Conservation (phyloP, 441 rosid species). For the Adansonia madagascariensis region DNA sequence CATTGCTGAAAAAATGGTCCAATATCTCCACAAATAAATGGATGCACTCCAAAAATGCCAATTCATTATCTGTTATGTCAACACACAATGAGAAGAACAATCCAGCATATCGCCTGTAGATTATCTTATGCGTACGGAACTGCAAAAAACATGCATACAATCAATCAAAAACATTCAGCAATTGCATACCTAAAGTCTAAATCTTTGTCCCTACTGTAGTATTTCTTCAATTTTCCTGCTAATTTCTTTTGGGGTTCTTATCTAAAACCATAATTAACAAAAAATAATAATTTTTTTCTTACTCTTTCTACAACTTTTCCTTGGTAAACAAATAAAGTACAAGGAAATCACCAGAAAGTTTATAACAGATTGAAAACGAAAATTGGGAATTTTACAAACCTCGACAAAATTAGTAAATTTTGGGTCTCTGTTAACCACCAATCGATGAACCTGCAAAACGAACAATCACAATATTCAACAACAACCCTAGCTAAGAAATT, state of each 20-base stretch:
- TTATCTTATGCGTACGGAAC: constrained; percentile 92
- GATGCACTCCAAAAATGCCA: constrained; percentile 93
- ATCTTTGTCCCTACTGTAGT: not conserved
- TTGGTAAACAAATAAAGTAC: no score
- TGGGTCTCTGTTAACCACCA: no score
- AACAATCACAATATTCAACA: no score
- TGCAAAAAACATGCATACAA: constrained; percentile 37
- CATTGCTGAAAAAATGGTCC: constrained; percentile 99
- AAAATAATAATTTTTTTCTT: not conserved
- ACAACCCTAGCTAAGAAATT: no score
- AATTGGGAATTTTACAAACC: not conserved
- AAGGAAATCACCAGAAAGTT: no score
- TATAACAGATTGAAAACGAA: no score
- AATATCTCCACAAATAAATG: constrained; percentile 95
- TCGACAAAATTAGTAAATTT: no score
- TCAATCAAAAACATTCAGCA: not conserved
- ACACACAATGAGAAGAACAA: constrained; percentile 91
- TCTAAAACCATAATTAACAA: not conserved
- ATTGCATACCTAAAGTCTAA: not conserved
- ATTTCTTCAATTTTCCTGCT: not conserved
- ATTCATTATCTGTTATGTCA: constrained; percentile 90
- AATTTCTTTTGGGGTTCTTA: not conserved
- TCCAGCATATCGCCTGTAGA: constrained; percentile 95
- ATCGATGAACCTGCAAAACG: no score
- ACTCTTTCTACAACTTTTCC: not conserved